A percentile compares a stretch with the other conserved stretches of the same genome.
Conservation (phyloP, 192 early-diverging fungal species). For the Obelidium mucronatum region DNA sequence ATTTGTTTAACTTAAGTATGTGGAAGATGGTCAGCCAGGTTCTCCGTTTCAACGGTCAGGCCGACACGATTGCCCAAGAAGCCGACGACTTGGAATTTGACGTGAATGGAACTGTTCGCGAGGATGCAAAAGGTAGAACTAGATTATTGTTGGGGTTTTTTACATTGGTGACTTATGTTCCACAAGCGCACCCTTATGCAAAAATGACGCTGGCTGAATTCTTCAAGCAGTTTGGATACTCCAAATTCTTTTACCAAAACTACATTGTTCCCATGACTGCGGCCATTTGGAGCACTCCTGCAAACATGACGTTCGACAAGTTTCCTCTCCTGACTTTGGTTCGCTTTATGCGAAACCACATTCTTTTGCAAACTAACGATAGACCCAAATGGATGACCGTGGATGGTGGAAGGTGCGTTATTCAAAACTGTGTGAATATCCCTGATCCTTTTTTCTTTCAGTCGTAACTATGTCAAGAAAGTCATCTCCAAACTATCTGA, state of each 20-base stretch:
- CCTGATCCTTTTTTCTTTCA: slow-evolving; percentile 4
- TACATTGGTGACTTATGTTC: not conserved
- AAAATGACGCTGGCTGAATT: slow-evolving; percentile 61
- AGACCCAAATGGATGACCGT: slow-evolving; percentile 69
- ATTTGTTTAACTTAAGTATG: slow-evolving; percentile 51
- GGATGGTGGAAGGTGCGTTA: slow-evolving; percentile 51
- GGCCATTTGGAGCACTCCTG: slow-evolving; percentile 71
- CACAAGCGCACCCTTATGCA: slow-evolving; percentile 44
- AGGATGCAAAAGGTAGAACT: slow-evolving; percentile 39
- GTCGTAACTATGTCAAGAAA: slow-evolving; percentile 51
- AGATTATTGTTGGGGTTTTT: not conserved
- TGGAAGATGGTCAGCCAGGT: slow-evolving; percentile 65
- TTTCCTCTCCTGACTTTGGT: slow-evolving; percentile 71
- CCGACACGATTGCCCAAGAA: slow-evolving; percentile 53
- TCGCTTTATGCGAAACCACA: slow-evolving; percentile 70
- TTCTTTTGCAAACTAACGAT: slow-evolving; percentile 57
- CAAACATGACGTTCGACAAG: slow-evolving; percentile 57
- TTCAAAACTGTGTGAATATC: not conserved
- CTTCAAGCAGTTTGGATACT: slow-evolving; percentile 58
- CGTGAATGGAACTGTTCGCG: slow-evolving; percentile 9
- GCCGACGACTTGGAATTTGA: slow-evolving; percentile 52
- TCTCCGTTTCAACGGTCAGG: slow-evolving; percentile 61
- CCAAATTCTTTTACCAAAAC: slow-evolving; percentile 65
- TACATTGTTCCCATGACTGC: slow-evolving; percentile 74
- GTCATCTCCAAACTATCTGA: slow-evolving; percentile 46